Evolutionary conservation across 371 early-diverging fungal genomes (phyloP).

Genomic region (Mucor piriformis): DNA sequence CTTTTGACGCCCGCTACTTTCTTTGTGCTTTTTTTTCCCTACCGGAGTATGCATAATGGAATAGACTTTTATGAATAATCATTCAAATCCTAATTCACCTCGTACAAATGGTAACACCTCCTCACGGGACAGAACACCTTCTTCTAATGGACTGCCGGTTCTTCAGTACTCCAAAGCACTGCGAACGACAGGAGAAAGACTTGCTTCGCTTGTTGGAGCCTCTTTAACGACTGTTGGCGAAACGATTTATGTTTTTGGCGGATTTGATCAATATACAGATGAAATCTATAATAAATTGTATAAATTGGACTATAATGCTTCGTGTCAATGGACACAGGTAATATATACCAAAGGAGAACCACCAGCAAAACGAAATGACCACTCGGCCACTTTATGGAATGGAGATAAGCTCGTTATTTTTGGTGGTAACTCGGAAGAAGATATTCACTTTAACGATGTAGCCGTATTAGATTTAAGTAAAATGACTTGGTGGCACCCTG

Average conservation of each 20-base stretch:
- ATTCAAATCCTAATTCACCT: constrained; percentile 23
- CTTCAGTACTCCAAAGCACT: constrained; percentile 34
- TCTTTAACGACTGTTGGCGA: constrained; percentile 58
- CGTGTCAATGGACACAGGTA: constrained; percentile 59
- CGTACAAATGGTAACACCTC: constrained; percentile 3
- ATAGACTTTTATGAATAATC: background rate
- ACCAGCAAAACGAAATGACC: constrained; percentile 70
- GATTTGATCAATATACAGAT: constrained; percentile 72
- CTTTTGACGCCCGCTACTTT: no score
- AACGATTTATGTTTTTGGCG: constrained; percentile 65
- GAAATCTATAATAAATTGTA: constrained; percentile 71
- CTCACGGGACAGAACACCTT: constrained; percentile 29
- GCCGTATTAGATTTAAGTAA: constrained; percentile 59
- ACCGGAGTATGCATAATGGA: background rate
- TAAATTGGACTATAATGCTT: constrained; percentile 44
- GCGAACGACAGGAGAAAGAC: constrained; percentile 51
- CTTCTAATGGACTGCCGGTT: constrained; percentile 23
- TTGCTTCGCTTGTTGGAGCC: constrained; percentile 64
- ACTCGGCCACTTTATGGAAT: constrained; percentile 66
- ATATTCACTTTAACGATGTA: constrained; percentile 64
- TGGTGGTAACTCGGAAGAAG: constrained; percentile 71
- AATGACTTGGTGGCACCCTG: constrained; percentile 69
- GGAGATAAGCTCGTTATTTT: constrained; percentile 68
- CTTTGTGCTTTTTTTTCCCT: no score
- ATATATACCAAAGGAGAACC: constrained; percentile 64